Conservation (phyloP, 352 stramenopile species). For the Pythium angustatum region DNA sequence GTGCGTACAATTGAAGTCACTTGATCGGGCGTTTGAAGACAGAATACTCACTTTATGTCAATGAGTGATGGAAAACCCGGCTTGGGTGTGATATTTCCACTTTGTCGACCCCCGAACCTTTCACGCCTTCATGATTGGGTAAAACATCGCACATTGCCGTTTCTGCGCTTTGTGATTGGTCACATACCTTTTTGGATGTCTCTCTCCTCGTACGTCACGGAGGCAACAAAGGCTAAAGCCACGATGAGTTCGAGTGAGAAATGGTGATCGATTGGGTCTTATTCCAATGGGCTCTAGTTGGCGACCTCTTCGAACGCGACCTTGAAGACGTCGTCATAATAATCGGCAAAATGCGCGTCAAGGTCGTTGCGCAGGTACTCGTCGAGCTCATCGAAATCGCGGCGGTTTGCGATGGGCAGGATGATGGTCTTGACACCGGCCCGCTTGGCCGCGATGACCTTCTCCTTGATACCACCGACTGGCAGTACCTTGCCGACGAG, state of each 20-base stretch:
- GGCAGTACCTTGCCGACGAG: slow-evolving; percentile 98
- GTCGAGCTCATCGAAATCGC: slow-evolving; percentile 96
- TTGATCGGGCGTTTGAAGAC: too few species aligned
- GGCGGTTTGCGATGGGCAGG: slow-evolving; percentile 93
- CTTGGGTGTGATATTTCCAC: neutral
- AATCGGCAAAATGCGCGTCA: slow-evolving; percentile 96
- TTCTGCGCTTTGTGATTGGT: too few species aligned
- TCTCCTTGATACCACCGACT: slow-evolving; percentile 99
- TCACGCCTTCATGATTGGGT: too few species aligned
- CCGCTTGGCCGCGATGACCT: slow-evolving; percentile 97
- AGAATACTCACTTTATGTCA: neutral
- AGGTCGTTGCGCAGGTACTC: slow-evolving; percentile 97
- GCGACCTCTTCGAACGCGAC: slow-evolving; percentile 87
- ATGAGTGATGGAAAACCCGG: neutral
- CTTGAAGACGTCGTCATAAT: slow-evolving; percentile 96
- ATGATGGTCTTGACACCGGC: slow-evolving; percentile 95
- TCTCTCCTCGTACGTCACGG: too few species aligned
- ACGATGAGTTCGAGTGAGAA: too few species aligned
- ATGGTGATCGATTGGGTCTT: too few species aligned
- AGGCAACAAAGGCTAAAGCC: too few species aligned
- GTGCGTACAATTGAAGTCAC: too few species aligned
- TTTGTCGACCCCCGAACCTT: neutral
- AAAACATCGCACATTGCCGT: too few species aligned
- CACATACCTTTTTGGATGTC: too few species aligned
- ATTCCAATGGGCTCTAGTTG: slow-evolving; percentile 24